phyloP scores from a whole-genome alignment of 2,329 filamentous ascomycete genomes.

The Fusarium aywerte region DNA sequence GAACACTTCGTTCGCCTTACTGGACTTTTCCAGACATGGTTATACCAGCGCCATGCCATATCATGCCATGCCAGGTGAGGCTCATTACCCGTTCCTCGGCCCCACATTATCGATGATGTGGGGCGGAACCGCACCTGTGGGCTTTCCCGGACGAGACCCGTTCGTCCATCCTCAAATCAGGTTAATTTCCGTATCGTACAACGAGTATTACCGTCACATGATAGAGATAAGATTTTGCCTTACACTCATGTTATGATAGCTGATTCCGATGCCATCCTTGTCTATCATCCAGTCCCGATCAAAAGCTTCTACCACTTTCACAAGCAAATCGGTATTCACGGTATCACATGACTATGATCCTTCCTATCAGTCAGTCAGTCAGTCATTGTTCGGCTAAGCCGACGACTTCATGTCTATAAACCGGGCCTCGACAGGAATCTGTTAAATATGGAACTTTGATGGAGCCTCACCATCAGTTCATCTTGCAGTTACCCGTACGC shows the following conservation, averaged over 20 bases:
- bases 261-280: not conserved
- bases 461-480: slow-evolving; percentile 10
- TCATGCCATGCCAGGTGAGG: slow-evolving; percentile 5
- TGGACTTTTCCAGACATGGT: slow-evolving; percentile 19
- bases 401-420: slow-evolving; percentile 24
- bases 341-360: slow-evolving; percentile 1
- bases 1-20: slow-evolving; percentile 6
- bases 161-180: not conserved
- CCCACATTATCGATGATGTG: slow-evolving; percentile 23
- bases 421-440: slow-evolving; percentile 12
- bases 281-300: not conserved
- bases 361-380: not conserved
- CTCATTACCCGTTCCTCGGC: slow-evolving; percentile 17
- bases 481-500: slow-evolving; percentile 4
- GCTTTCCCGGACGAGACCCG: not conserved
- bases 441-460: slow-evolving; percentile 7
- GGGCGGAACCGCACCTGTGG: not conserved
- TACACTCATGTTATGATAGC: not conserved
- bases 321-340: not conserved
- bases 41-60: not conserved
- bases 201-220: not conserved
- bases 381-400: slow-evolving; percentile 20
- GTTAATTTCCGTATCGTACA: not conserved
- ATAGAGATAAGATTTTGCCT: slow-evolving; percentile 1
- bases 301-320: slow-evolving; percentile 2